Evolutionary conservation across 225 moss, liverwort and hornwort genomes (phyloP), one percentile per base, ranked within the genome.

Genomic region (Pseudisothecium myosuroides): DNA sequence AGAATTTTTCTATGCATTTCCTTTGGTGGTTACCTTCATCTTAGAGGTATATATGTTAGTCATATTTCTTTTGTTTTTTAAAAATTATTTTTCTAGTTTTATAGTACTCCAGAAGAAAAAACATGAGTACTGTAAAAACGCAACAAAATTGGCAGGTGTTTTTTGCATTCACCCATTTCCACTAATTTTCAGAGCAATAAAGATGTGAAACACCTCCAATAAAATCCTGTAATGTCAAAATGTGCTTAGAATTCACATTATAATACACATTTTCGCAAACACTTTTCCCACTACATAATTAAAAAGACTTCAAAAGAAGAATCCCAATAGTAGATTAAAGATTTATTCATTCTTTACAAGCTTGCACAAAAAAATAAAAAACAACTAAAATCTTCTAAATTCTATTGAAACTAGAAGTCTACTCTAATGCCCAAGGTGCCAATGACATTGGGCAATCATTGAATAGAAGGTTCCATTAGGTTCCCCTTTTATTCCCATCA

Each of bases 311-410:
- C 39, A 39, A 69, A 69, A n/a, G 4, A 39, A 23, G 13, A 68
- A 68, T 68, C 6, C 7, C 2, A n/a, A 12, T 0, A 0, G 4
- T n/a, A 1, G 2, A 39, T 68, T n/a, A 4, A 68, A n/a, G 12
- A 23, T n/a, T 68, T 23, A 67, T 67, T 37, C 11, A 12, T 67
- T 68, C 12, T 68, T 68, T 4, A 69, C 13, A 69, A 69, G 1
- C 8, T 14, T 69, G 1, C 1, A 39, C 39, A n/a, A 22, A 68
- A 66, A 66, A 20, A 17, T 3, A 64, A 64, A 64, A 31, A 55
- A 34, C 1, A 68, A 22, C 24, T 23, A 1, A 39, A 39, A 69
- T 39, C 7, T 0, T 68, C 4, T 22, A 22, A 22, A 22, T 68
- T 68, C 7, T 68, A n/a, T 68, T n/a, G 12, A 68, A n/a, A 12